Base-by-base conservation (phyloP, 768 basidiomycete species). In the Daedaleopsis nitida region DNA sequence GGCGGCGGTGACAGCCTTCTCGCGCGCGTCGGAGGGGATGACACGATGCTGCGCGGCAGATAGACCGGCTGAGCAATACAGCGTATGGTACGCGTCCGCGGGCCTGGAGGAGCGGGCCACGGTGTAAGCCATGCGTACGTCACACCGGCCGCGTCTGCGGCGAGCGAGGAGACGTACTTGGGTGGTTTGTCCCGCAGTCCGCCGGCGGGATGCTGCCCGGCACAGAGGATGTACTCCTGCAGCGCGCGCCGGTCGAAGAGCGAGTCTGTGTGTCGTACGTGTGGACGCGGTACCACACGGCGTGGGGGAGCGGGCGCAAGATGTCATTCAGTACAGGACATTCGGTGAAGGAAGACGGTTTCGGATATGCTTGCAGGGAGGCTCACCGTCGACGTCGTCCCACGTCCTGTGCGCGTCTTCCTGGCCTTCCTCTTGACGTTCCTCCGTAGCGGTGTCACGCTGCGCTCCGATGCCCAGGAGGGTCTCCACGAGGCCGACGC, bases 171-270 rank as follows among this genome's bases (percentile, higher is more conserved):
- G 11, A 35, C 52, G 73, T 73, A 92, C 91, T 97, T 98, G 42
- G 93, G 92, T 14, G 97, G 97, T 70, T 99, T 99, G 70, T 99
- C 97, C 23, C 94, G 80, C 53, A 98, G 73, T 16, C 97, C 97
- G 8, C 94, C 96, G 0, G 87, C 81, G 1, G 88, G 86, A 63
- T 89, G 85, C 69, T 99, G 97, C 0, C 89, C 94, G 17, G 93
- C 92, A 52, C 86, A 83, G 1, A 98, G 76, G 45, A 97, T 82
- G 71, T 92, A 99, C 66, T 92, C 85, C 70, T 98, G 96, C 21
- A 98, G 75, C 1, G 92, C 94, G 42, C 78, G 71, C 48, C 85
- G 80, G 70, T 91, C 82, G 73, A 85, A 81, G 32, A 82, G 47
- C 14, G 77, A 70, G 74, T 73, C 91, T 77, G 45, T 38, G 12